These are phyloP conservation scores for Phaeomoniella chlamydospora DNA, from an alignment of 2,329 filamentous ascomycete species.

Conservation along the genomic window DNA sequence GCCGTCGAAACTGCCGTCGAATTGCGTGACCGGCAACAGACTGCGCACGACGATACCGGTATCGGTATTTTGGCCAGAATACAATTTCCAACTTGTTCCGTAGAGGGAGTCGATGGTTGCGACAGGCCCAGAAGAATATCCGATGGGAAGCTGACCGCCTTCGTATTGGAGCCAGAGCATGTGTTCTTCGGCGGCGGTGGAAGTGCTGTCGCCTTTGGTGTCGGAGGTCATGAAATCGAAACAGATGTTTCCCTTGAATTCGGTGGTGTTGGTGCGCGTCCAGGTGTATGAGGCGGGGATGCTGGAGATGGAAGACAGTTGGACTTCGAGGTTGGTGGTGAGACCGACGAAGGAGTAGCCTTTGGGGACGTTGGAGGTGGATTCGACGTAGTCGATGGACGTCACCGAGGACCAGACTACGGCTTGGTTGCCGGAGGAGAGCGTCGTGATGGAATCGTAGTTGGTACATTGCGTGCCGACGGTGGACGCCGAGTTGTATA, in stretches of 20 bases:
- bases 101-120: conserved; percentile 21
- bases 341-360: conserved; percentile 31
- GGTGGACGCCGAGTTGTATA: conserved; percentile 23
- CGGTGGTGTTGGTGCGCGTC: conserved; percentile 23
- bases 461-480: conserved; percentile 25
- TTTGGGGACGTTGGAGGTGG: conserved; percentile 23
- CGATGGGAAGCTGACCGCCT: conserved; percentile 30
- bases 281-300: conserved; percentile 26
- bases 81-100: conserved; percentile 25
- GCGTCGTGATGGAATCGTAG: conserved; percentile 18
- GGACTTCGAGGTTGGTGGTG: conserved; percentile 25
- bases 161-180: conserved; percentile 32
- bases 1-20: conserved; percentile 21
- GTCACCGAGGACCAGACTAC: conserved; percentile 24
- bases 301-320: conserved; percentile 20
- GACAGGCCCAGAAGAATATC: conserved; percentile 19
- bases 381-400: conserved; percentile 21
- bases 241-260: conserved; percentile 28
- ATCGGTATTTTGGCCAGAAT: conserved; percentile 25
- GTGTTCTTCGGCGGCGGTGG: conserved; percentile 22
- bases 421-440: conserved; percentile 16
- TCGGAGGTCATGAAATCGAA: conserved; percentile 31
- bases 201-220: conserved; percentile 27
- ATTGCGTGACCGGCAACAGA: conserved; percentile 22
- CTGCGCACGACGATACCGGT: conserved; percentile 28